These are phyloP conservation scores for Suhomyces bribrorum DNA, from an alignment of 1,139 yeast genomes.

Conservation along the genomic window DNA sequence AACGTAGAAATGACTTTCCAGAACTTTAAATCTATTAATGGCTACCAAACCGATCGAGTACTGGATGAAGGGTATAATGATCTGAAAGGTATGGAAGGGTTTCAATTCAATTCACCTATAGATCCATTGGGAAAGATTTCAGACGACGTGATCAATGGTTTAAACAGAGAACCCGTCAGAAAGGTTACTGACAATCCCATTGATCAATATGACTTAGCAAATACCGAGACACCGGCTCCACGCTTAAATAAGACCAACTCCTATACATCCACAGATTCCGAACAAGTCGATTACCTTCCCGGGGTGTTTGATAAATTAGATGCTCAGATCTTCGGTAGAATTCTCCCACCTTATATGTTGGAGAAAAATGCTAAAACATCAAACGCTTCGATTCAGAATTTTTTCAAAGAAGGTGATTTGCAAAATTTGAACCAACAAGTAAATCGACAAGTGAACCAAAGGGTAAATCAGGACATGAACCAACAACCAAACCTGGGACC, in stretches of 20 bases:
- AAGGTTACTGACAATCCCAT: background rate
- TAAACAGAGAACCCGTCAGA: background rate
- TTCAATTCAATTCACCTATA: conserved; percentile 7
- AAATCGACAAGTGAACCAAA: background rate
- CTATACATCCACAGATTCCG: conserved; percentile 5
- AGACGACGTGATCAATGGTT: background rate
- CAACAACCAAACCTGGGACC: too few species aligned
- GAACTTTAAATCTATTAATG: conserved; percentile 40
- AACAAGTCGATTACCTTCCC: conserved; percentile 52
- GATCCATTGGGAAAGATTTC: conserved; percentile 4
- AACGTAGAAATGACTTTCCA: conserved; percentile 32
- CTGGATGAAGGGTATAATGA: background rate
- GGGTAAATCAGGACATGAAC: background rate
- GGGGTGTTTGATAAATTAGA: conserved; percentile 85
- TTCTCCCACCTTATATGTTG: conserved; percentile 81
- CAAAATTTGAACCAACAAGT: background rate
- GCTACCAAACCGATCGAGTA: conserved; percentile 17
- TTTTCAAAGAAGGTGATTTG: background rate
- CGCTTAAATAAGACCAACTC: conserved; percentile 4
- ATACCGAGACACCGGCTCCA: background rate
- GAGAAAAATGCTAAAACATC: conserved; percentile 28
- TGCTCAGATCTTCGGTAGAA: conserved; percentile 78
- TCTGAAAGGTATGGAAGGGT: conserved; percentile 1
- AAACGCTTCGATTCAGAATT: background rate
- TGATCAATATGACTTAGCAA: background rate